Conservation (phyloP, 2,329 filamentous ascomycete species). For the Trichoderma arundinaceum region DNA sequence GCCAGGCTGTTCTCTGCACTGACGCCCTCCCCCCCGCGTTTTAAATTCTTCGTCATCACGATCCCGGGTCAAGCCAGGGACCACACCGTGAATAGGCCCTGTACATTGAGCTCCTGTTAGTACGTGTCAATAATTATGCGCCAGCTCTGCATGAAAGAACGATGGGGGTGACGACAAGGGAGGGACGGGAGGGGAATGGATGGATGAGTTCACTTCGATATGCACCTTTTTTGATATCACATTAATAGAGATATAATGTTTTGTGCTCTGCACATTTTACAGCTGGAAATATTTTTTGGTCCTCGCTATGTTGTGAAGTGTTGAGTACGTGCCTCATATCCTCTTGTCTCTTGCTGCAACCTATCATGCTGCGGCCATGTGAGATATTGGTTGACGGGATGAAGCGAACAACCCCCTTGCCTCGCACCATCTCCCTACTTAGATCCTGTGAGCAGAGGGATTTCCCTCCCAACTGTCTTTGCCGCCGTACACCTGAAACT, state of each 20-base stretch:
- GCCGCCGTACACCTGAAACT: background rate
- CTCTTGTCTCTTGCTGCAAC: background rate
- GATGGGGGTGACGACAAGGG: background rate
- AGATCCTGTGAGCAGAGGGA: no score
- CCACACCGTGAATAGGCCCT: slow-evolving; percentile 11
- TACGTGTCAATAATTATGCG: slow-evolving; percentile 20
- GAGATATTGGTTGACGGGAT: no score
- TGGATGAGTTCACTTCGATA: slow-evolving; percentile 21
- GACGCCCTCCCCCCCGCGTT: background rate
- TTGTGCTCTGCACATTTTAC: slow-evolving; percentile 22
- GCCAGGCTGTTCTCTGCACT: slow-evolving; percentile 30
- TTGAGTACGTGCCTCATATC: no score
- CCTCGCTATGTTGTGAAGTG: no score
- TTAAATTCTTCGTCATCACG: background rate
- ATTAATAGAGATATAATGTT: slow-evolving; percentile 25
- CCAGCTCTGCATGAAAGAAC: slow-evolving; percentile 1
- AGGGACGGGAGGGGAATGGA: background rate
- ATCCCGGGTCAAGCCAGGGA: background rate
- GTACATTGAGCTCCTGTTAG: slow-evolving; percentile 16
- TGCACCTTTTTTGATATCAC: slow-evolving; percentile 13
- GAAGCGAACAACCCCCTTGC: no score
- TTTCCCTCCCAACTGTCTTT: background rate
- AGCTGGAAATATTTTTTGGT: background rate
- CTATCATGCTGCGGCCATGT: background rate
- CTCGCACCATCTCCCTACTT: no score